Base-by-base conservation (phyloP, 2,329 filamentous ascomycete genomes). In the Calonectria hongkongensis region DNA sequence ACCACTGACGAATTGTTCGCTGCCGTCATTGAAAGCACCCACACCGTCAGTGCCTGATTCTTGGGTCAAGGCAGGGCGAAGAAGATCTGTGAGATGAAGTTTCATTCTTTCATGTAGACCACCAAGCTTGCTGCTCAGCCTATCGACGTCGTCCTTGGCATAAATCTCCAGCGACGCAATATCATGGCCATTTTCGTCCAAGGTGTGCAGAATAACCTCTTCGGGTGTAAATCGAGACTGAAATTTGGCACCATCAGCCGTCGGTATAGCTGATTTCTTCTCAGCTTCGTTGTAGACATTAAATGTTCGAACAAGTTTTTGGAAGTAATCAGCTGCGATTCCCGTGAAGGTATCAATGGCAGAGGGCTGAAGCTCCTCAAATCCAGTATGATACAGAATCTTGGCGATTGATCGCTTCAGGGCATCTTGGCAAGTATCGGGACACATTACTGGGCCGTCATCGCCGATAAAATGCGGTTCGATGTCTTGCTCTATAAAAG, bases 81-180 rank as follows among this genome's bases (percentile, higher is more conserved):
- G 88, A 28, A 99, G 90, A 81, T 99, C 97, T n/a, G 95, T 92
- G 68, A 98, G 91, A 84, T 99, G 95, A 39, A 92, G 89, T 85
- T 96, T 98, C 93, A 99, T 97, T 60, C 97, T 94, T 77, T 99
- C 97, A 82, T 99, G 96, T 79, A 98, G 95, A 72, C 92, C 92
- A 50, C 89, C 88, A 7, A 99, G 90, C 84, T 96, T 98, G 36
- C 89, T 89, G 65, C 93, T 91, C 13, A 98, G 88, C 62, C 96
- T 91, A 69, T 98, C 96, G n/a, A 98, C 91, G 75, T 99, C 97
- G 73, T 99, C 97, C 77, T 94, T 96, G 74, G 95, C 94, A 81
- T 98, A 98, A 16, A 88, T 88, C 78, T 99, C 97, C 2, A 99
- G 87, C 9, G 90, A 88, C 70, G 96, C 94, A 28, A 98, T 85